phyloP scores from a whole-genome alignment of 331 rosid species.

The Cydonia oblonga region DNA sequence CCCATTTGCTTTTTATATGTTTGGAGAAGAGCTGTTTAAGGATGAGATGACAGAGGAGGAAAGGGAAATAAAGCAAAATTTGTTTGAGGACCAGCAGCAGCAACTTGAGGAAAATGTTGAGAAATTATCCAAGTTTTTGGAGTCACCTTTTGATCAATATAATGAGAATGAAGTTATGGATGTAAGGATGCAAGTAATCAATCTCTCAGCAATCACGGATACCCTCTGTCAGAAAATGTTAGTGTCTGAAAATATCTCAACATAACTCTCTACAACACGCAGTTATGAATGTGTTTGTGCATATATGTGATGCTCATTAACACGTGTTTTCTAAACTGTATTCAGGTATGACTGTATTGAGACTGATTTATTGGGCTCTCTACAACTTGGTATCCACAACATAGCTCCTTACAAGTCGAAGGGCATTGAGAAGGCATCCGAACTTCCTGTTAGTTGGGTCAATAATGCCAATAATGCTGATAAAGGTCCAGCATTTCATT shows the following conservation, averaged over 20 bases:
- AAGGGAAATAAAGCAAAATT: conserved; percentile 70
- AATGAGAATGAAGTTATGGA: conserved; percentile 44
- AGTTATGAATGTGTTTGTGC: conserved; percentile 58
- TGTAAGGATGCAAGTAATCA: conserved; percentile 68
- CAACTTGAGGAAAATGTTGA: conserved; percentile 91
- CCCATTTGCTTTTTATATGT: conserved; percentile 96
- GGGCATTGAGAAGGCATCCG: conserved; percentile 91
- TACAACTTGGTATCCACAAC: conserved; percentile 50
- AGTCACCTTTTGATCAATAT: conserved; percentile 65
- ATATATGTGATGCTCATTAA: background rate
- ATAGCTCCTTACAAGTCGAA: conserved; percentile 94
- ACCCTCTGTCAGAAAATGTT: conserved; percentile 80
- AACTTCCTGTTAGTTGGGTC: conserved; percentile 57
- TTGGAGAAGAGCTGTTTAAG: conserved; percentile 84
- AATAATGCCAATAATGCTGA: conserved; percentile 35
- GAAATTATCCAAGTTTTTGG: conserved; percentile 69
- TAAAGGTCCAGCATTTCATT: conserved; percentile 24
- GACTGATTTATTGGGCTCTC: conserved; percentile 78
- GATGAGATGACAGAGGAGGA: conserved; percentile 60
- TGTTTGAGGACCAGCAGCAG: conserved; percentile 98
- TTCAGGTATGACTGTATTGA: conserved; percentile 97
- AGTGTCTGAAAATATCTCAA: conserved; percentile 16
- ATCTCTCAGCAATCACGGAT: conserved; percentile 53
- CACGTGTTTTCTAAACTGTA: background rate
- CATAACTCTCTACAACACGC: conserved; percentile 12